Base-by-base conservation (phyloP, 768 basidiomycete species). In the Phlebiopsis gigantea region DNA sequence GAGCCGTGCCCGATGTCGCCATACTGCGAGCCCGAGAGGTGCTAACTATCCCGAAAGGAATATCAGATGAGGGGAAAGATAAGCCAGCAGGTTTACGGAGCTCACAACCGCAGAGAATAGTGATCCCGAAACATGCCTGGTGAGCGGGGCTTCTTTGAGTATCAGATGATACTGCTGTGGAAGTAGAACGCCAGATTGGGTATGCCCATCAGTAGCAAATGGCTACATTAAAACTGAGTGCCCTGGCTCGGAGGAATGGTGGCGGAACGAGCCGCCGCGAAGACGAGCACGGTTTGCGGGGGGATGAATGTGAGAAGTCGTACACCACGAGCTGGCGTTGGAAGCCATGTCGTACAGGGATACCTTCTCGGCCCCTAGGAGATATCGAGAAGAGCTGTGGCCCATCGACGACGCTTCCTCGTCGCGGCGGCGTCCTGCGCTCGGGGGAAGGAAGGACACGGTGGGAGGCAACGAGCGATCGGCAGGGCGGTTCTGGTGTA, bases 151-250 rank as follows among this genome's bases (percentile, higher is more conserved):
- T 53, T 63, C 62, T 60, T 34, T 41, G 39, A 55, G 62, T 60
- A 67, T 67, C 64, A 65, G 63, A 65, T 67, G 65, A 63, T 65
- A 57, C 58, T 60, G 63, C 63, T 65, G 64, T 62, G 64, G 57
- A 62, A 56, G 58, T 62, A 61, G 61, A 62, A 57, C 56, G 59
- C 62, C 66, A 59, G 58, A 66, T 57, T 51, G 49, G 63, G 63
- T 30, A 60, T 21, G 28, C 46, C 59, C 51, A 57, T 56, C 63
- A 61, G 61, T 61, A 61, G 61, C 56, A 62, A 61, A 63, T 57
- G 57, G 58, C 26, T 59, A 59, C 57, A 67, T 67, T 67, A 63
- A 61, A 64, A 25, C 39, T 26, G 41, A 46, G 31, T 47, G 61
- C 66, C 66, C 64, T 67, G 66, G 45, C 51, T 53, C 58, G 58